Base-by-base conservation (phyloP, 768 basidiomycete genomes). In the Austroboletus eburneus region DNA sequence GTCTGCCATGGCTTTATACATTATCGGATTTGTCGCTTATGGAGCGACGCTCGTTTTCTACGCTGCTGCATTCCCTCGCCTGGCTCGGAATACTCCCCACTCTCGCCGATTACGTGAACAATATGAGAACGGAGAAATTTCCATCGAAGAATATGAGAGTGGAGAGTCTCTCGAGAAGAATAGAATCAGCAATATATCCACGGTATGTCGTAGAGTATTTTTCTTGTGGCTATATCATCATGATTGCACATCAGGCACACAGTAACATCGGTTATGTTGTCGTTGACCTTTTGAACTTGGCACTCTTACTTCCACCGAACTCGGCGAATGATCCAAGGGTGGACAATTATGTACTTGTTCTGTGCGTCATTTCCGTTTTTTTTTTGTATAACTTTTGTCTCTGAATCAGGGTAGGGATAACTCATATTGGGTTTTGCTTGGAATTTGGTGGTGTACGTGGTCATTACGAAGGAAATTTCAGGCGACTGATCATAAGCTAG, bases 81-180 rank as follows among this genome's bases (percentile, higher is more conserved):
- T 92, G 2, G 89, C 90, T 0, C 76, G 87, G 3, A 90, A 91
- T 58, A 91, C 88, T 0, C 65, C 73, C 3, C 82, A 77, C 53
- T 70, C 87, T 4, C 76, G 81, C 14, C 63, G 62, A 2, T 64
- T 89, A 3, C 69, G 72, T 30, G 75, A 74, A 39, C 76, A 72
- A 53, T 81, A 77, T 44, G 81, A 83, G 39, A 70, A 69, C 0
- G 83, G 84, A 0, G 77, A 83, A 48, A 79, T 83, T 12, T 56
- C 70, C 1, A 64, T 68, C 13, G 83, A 83, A 43, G 81, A 76
- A 51, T 89, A 85, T 52, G 88, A 90, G 56, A 58, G 52, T 14
- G 87, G 87, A 57, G 87, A 90, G 57, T 85, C 83, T 25, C 56
- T 91, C 36, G 86, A 91, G 68, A 89, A 89, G 75, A 92, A 89